phyloP scores from a whole-genome alignment of 176 grass and related monocot genomes.

The Elymus sibiricus region DNA sequence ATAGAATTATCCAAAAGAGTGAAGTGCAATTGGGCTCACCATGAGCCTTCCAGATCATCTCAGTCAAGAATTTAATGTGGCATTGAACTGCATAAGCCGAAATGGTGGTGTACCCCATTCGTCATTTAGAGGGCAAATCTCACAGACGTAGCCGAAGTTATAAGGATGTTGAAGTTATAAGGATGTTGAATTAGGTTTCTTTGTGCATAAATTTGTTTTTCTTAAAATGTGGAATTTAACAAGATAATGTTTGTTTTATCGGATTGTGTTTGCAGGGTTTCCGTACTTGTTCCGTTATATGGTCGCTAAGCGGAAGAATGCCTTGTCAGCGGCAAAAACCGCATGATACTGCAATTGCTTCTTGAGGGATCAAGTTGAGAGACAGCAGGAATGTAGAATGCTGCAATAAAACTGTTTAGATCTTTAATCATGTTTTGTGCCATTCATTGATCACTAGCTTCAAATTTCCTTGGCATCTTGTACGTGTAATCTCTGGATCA shows the following conservation, averaged over 20 bases:
- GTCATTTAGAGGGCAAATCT: too few relatives aligned
- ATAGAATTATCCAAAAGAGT: background rate
- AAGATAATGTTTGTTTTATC: background rate
- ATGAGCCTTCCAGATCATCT: background rate
- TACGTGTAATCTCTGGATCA: too few relatives aligned
- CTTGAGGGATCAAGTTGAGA: background rate
- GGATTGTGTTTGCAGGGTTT: background rate
- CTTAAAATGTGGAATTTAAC: background rate
- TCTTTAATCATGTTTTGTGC: too few relatives aligned
- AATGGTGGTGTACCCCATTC: too few relatives aligned
- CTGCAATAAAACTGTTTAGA: too few relatives aligned
- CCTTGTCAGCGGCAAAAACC: background rate
- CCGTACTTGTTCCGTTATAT: constrained; percentile 16
- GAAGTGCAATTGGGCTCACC: background rate
- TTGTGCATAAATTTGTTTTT: background rate
- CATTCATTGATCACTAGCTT: too few relatives aligned
- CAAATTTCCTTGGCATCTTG: too few relatives aligned
- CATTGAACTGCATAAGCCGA: too few relatives aligned
- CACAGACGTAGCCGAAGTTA: too few relatives aligned
- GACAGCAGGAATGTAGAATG: background rate
- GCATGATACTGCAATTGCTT: background rate
- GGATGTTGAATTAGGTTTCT: background rate
- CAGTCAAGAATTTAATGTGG: background rate
- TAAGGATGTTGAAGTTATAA: too few relatives aligned
- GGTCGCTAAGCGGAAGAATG: constrained; percentile 13